Conservation (phyloP, 768 basidiomycete genomes). For the Neoboletus magnificus region DNA sequence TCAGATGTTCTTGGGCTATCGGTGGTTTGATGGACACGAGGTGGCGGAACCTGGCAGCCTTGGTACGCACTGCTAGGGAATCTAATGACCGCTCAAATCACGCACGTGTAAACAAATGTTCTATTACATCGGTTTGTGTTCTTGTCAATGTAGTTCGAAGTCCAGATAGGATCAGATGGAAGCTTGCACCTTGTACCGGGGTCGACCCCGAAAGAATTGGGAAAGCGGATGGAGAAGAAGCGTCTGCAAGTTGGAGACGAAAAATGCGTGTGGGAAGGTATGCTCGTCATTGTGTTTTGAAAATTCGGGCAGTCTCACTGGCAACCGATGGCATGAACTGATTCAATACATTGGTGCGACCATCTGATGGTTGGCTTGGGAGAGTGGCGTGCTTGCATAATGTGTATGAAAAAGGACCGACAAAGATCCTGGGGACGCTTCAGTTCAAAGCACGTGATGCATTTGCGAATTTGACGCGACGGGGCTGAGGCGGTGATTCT, state of each 20-base stretch:
- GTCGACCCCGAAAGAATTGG: neutral
- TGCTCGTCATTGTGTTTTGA: neutral
- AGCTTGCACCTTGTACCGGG: neutral
- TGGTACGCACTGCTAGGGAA: too few relatives aligned
- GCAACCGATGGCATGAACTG: neutral
- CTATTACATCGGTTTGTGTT: neutral
- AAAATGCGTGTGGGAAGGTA: neutral
- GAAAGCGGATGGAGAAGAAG: neutral
- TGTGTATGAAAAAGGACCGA: neutral
- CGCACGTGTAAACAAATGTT: neutral
- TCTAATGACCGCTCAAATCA: neutral
- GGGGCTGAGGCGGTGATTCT: neutral
- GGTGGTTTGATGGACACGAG: neutral
- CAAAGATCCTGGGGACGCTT: neutral
- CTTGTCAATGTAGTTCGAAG: neutral
- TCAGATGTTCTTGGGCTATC: neutral
- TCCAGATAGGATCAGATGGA: neutral
- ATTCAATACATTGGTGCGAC: neutral
- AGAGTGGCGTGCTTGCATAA: neutral
- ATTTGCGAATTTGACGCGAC: neutral
- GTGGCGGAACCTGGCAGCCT: neutral
- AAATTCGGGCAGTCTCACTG: neutral
- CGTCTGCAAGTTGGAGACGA: neutral
- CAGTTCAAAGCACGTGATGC: neutral
- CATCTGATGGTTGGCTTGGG: neutral